Percentiles rank a stretch among this genome's conserved stretches.
Conservation (phyloP, 106 monocot species). For the Dactylorhiza incarnata region DNA sequence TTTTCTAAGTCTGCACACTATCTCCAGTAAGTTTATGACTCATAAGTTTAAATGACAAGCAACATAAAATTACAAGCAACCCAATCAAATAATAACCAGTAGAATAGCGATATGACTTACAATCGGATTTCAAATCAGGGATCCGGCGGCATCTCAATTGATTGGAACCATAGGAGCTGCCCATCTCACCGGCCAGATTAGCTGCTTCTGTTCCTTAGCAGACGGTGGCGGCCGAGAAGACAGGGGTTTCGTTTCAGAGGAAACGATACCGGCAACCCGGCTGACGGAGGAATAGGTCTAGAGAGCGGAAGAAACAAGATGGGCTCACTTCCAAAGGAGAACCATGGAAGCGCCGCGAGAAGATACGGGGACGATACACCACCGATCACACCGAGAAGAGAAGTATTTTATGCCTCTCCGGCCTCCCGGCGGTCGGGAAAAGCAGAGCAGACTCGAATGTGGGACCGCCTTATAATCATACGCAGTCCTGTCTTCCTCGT, state of each 20-base stretch:
- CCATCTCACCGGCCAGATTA: background rate
- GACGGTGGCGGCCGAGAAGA: background rate
- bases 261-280: too few relatives aligned
- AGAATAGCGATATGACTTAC: background rate
- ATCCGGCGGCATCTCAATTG: background rate
- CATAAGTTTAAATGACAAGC: background rate
- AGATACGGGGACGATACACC: too few relatives aligned
- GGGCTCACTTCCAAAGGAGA: too few relatives aligned
- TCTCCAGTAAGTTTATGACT: background rate
- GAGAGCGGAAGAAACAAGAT: too few relatives aligned
- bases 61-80: background rate
- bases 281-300: too few relatives aligned
- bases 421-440: too few relatives aligned
- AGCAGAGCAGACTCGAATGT: too few relatives aligned
- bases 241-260: background rate
- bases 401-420: too few relatives aligned
- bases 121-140: background rate
- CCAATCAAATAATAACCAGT: background rate
- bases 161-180: background rate
- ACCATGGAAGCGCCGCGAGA: too few relatives aligned
- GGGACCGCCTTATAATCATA: too few relatives aligned
- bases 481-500: too few relatives aligned
- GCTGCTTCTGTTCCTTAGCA: background rate
- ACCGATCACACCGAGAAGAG: too few relatives aligned
- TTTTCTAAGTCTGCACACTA: background rate